These are phyloP conservation scores for Microdochium trichocladiopsis DNA, from an alignment of 2,329 filamentous ascomycete species.

Conservation along the genomic window DNA sequence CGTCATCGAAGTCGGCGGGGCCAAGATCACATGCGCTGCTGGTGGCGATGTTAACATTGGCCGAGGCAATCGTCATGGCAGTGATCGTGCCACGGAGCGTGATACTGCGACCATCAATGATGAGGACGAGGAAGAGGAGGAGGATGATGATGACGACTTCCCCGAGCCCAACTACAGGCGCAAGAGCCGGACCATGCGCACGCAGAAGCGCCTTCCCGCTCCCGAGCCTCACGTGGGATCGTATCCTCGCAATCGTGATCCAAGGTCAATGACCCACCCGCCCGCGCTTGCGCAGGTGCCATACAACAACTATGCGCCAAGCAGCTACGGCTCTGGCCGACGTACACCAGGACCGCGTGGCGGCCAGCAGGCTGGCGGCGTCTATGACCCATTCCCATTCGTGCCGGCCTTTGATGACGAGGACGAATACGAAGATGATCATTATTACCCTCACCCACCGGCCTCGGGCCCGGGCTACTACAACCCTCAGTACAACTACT, in stretches of 20 bases:
- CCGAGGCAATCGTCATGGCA: conserved; percentile 33
- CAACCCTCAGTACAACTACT: neutral
- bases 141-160: conserved; percentile 3
- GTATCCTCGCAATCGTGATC: neutral
- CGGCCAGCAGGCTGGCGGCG: neutral
- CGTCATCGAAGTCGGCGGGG: conserved; percentile 47
- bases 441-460: neutral
- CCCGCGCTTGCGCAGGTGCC: conserved; percentile 13
- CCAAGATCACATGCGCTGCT: conserved; percentile 51
- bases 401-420: conserved; percentile 3
- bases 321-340: neutral
- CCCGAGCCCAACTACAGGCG: neutral
- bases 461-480: neutral
- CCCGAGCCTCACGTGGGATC: neutral
- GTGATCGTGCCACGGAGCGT: conserved; percentile 39
- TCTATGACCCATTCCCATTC: neutral
- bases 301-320: neutral
- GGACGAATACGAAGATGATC: conserved; percentile 9
- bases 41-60: conserved; percentile 54
- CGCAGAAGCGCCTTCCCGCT: neutral
- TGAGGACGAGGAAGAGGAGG: conserved; percentile 3
- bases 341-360: neutral
- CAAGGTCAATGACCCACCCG: neutral
- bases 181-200: neutral
- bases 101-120: conserved; percentile 7